Evolutionary conservation across 495 filamentous ascomycete genomes (phyloP).

Genomic region (Thermochaetoides thermophila): DNA sequence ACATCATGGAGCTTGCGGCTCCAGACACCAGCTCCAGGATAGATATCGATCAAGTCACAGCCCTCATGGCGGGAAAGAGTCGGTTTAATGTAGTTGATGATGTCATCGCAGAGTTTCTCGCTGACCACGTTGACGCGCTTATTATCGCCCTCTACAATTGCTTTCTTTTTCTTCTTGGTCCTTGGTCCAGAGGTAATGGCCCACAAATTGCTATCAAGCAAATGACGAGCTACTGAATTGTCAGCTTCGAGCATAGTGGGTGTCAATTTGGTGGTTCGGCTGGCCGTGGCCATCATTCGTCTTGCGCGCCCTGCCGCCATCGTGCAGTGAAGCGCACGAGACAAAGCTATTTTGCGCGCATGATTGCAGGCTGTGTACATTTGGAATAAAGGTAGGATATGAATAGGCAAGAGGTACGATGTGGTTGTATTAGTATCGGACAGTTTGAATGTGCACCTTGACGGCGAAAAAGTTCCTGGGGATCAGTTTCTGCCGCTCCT

Average conservation of each 20-base stretch:
- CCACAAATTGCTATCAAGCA: not conserved
- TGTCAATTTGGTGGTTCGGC: not conserved
- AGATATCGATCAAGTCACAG: constrained; percentile 72
- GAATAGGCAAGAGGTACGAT: too few species aligned
- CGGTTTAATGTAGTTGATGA: constrained; percentile 21
- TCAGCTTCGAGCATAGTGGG: not conserved
- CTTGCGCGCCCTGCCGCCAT: too few species aligned
- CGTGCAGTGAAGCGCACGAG: not conserved
- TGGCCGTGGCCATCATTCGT: too few species aligned
- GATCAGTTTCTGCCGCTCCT: too few species aligned
- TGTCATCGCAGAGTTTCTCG: constrained; percentile 40
- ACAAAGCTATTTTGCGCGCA: constrained; percentile 1
- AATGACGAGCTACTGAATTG: not conserved
- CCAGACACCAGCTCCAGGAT: constrained; percentile 61
- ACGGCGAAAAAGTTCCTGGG: too few species aligned
- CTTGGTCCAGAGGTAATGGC: not conserved
- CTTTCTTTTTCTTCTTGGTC: not conserved
- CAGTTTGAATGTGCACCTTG: too few species aligned
- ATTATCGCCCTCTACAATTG: constrained; percentile 1
- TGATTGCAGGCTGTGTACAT: constrained; percentile 4
- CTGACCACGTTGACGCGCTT: constrained; percentile 38
- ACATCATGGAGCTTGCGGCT: constrained; percentile 60
- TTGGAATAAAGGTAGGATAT: too few species aligned
- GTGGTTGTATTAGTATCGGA: too few species aligned
- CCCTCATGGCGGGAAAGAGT: constrained; percentile 47